A percentile compares a stretch with the other conserved stretches of the same genome.
Evolutionary conservation across 192 early-diverging fungal species (phyloP).

Genomic region (Entomortierella parvispora): DNA sequence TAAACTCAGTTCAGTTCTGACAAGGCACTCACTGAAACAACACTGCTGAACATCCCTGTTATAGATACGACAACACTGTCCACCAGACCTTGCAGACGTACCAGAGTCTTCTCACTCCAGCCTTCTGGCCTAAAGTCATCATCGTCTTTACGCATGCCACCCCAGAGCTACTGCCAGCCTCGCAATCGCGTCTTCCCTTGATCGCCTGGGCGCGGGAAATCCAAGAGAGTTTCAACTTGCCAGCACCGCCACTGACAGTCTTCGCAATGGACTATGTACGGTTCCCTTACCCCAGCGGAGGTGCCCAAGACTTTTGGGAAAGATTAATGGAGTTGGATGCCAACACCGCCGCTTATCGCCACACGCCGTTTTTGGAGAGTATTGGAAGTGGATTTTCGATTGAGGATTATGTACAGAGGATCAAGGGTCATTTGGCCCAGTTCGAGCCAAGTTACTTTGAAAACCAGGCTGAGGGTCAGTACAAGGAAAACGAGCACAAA

Average conservation of each 20-base stretch:
- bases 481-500: constrained; percentile 35
- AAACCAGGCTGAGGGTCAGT: constrained; percentile 43
- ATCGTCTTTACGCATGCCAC: constrained; percentile 48
- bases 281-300: constrained; percentile 38
- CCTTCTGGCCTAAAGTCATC: constrained; percentile 48
- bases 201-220: constrained; percentile 45
- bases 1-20: no score
- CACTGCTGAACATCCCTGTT: no score
- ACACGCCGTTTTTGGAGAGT: constrained; percentile 41
- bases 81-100: constrained; percentile 40
- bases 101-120: constrained; percentile 36
- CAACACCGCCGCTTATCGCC: constrained; percentile 36
- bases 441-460: constrained; percentile 47
- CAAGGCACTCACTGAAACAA: no score
- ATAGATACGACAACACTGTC: constrained; percentile 50
- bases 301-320: constrained; percentile 47
- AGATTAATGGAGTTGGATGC: constrained; percentile 44
- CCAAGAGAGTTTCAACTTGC: constrained; percentile 39
- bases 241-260: constrained; percentile 20
- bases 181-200: constrained; percentile 21
- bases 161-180: constrained; percentile 22
- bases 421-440: constrained; percentile 38
- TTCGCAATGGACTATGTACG: constrained; percentile 50
- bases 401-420: constrained; percentile 40
- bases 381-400: constrained; percentile 34